Percentiles rank a stretch among this genome's conserved stretches.
phyloP scores from a whole-genome alignment of 306 rosid species.

The Hippophae tibetana region DNA sequence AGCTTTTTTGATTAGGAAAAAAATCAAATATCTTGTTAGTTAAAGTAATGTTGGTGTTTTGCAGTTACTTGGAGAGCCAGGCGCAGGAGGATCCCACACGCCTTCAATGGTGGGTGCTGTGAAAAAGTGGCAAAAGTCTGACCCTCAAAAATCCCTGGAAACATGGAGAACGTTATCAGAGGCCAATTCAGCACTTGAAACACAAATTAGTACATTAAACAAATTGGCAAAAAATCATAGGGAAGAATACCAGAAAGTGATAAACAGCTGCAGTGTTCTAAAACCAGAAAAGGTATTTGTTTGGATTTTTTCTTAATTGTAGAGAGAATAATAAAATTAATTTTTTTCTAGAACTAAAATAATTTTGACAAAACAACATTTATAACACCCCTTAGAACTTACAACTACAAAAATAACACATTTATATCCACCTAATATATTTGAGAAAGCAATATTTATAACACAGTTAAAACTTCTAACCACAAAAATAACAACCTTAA shows the following conservation, averaged over 20 bases:
- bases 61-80: constrained; percentile 96
- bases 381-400: too few species aligned
- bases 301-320: constrained; percentile 1
- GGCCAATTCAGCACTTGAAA: constrained; percentile 69
- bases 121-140: constrained; percentile 92
- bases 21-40: too few species aligned
- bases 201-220: constrained; percentile 48
- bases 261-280: constrained; percentile 55
- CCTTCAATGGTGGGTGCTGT: constrained; percentile 98
- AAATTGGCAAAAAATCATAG: constrained; percentile 67
- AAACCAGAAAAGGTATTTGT: constrained; percentile 63
- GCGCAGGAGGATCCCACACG: constrained; percentile 90
- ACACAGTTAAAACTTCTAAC: too few species aligned
- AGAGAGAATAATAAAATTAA: background rate
- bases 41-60: constrained; percentile 23
- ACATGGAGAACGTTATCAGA: constrained; percentile 76
- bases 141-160: constrained; percentile 57
- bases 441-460: too few species aligned
- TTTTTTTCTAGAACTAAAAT: background rate
- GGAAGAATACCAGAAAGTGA: constrained; percentile 61
- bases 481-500: too few species aligned
- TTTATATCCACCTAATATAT: too few species aligned
- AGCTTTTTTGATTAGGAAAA: too few species aligned
- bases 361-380: background rate
- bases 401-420: too few species aligned